phyloP scores from a whole-genome alignment of 2,329 filamentous ascomycete species.

The Lachnellula occidentalis region DNA sequence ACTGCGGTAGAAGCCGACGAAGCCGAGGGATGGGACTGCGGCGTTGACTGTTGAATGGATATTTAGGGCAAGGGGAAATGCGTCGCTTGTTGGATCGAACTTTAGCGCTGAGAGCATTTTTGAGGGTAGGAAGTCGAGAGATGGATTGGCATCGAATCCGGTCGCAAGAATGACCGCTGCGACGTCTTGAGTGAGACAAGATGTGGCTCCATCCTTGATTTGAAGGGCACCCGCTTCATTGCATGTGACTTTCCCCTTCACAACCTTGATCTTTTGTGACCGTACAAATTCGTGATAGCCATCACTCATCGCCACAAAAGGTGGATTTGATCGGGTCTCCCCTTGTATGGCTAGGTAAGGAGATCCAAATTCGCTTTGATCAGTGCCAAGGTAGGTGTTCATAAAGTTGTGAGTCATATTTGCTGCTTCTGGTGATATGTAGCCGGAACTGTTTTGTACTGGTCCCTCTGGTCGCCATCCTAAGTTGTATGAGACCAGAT shows the following conservation, averaged over 20 bases:
- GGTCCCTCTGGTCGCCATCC: constrained; percentile 52
- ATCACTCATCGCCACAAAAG: constrained; percentile 65
- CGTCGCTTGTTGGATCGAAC: constrained; percentile 41
- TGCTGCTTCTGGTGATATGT: constrained; percentile 55
- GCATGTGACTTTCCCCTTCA: constrained; percentile 29
- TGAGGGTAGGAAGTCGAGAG: constrained; percentile 58
- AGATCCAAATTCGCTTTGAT: constrained; percentile 44
- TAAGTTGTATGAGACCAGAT: constrained; percentile 67
- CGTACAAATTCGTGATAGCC: constrained; percentile 71
- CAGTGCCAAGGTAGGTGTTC: constrained; percentile 42
- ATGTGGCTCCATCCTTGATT: constrained; percentile 29
- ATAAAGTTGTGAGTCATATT: constrained; percentile 48
- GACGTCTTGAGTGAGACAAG: constrained; percentile 45
- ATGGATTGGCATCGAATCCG: constrained; percentile 62
- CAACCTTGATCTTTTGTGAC: constrained; percentile 48
- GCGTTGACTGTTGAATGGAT: constrained; percentile 61
- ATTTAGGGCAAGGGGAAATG: constrained; percentile 60
- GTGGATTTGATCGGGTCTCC: constrained; percentile 39
- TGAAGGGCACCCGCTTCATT: constrained; percentile 9
- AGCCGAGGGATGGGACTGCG: constrained; percentile 59
- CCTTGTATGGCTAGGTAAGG: constrained; percentile 30
- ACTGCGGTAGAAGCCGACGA: constrained; percentile 78
- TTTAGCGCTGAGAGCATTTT: constrained; percentile 51
- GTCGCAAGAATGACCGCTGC: constrained; percentile 69
- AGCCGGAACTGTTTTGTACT: constrained; percentile 58